Conservation (phyloP, 805 yeast species). For the Myxozyma geophila region DNA sequence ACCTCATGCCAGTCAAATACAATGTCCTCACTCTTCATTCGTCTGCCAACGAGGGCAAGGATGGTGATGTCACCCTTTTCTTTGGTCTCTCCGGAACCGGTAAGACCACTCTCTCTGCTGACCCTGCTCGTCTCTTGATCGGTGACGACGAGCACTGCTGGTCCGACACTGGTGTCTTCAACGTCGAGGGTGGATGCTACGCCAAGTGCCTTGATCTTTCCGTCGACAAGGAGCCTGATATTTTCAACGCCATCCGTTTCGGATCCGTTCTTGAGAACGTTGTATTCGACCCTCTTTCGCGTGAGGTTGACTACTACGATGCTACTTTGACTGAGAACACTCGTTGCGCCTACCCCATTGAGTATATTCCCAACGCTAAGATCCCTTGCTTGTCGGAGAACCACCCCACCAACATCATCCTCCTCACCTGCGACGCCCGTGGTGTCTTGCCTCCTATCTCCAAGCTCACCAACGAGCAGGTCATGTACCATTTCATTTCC, state of each 20-base stretch:
- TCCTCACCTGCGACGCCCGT: slow-evolving; percentile 95
- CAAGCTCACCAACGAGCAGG: slow-evolving; percentile 89
- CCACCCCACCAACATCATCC: slow-evolving; percentile 90
- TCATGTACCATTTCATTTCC: slow-evolving; percentile 97
- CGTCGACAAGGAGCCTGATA: slow-evolving; percentile 95
- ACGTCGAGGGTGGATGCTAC: slow-evolving; percentile 99
- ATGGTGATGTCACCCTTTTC: slow-evolving; percentile 89
- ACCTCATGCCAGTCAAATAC: slow-evolving; percentile 94
- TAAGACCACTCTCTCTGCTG: slow-evolving; percentile 95
- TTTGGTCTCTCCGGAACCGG: slow-evolving; percentile 98
- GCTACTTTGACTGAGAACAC: slow-evolving; percentile 91
- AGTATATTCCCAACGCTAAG: slow-evolving; percentile 93
- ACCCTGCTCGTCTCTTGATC: slow-evolving; percentile 87
- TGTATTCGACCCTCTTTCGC: slow-evolving; percentile 75
- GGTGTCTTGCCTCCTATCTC: slow-evolving; percentile 98
- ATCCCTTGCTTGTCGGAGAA: slow-evolving; percentile 88
- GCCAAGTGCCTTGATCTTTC: slow-evolving; percentile 93
- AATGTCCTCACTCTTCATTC: slow-evolving; percentile 92
- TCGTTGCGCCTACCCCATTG: slow-evolving; percentile 98
- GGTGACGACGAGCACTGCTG: slow-evolving; percentile 99
- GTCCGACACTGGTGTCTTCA: slow-evolving; percentile 98
- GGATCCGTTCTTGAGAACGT: slow-evolving; percentile 96
- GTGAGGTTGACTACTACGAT: slow-evolving; percentile 84
- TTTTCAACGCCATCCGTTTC: slow-evolving; percentile 89
- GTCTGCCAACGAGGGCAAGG: slow-evolving; percentile 83